Percentiles rank a stretch among this genome's conserved stretches.
Evolutionary conservation across 163 green algal genomes (phyloP).

Genomic region (Smithsoniella earleae): DNA sequence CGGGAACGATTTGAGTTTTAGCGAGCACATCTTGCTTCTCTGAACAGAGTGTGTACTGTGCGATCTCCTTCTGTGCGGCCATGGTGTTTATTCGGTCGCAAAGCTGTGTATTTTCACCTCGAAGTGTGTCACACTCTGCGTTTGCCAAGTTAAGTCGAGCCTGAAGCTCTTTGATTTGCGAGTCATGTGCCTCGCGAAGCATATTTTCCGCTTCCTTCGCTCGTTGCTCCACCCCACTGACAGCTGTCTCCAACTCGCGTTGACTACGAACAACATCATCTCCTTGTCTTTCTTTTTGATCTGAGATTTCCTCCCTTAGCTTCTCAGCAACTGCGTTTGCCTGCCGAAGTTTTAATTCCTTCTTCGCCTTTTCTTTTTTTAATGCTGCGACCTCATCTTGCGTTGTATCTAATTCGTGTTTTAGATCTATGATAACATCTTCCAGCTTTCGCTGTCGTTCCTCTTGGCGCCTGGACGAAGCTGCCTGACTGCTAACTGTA

Average conservation of each 20-base stretch:
- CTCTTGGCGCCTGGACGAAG: not conserved
- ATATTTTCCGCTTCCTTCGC: not conserved
- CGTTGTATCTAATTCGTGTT: not conserved
- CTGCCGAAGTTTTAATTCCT: not conserved
- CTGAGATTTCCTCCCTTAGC: not conserved
- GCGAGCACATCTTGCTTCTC: no score
- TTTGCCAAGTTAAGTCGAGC: not conserved
- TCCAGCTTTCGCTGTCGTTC: not conserved
- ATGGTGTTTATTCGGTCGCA: no score
- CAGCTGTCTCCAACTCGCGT: not conserved
- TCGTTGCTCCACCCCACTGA: not conserved
- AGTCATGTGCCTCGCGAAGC: not conserved
- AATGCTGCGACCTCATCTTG: not conserved
- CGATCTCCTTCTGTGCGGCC: no score
- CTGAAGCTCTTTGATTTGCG: not conserved
- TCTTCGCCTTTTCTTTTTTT: not conserved
- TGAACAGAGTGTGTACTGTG: no score
- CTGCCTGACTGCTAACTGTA: not conserved
- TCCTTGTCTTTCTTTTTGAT: not conserved
- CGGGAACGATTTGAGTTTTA: no score
- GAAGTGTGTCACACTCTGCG: not conserved
- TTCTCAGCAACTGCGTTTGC: not conserved
- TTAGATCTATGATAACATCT: constrained; percentile 18
- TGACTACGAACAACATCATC: not conserved
- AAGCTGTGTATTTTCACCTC: no score